Evolutionary conservation across 371 early-diverging fungal genomes (phyloP), one percentile per base, ranked within the genome.

Genomic region (Dichotomocladium elegans): DNA sequence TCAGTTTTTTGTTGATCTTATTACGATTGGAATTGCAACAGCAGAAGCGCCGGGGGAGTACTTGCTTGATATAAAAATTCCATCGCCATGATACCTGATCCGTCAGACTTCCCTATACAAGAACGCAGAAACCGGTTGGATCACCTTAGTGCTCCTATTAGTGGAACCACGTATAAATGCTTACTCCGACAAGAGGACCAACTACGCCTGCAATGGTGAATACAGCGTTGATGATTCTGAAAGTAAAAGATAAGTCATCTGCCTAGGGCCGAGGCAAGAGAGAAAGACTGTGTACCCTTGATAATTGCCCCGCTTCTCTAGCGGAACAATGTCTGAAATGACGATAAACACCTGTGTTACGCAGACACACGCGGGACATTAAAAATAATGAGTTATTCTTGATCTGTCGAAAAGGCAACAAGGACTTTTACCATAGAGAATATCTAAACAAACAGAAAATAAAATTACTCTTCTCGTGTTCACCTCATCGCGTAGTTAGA

Each of bases 291-390:
- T 28, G 27, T 48, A 55, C 55, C 83, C 82, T 58, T 81, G 79
- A 56, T 82, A 85, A 41, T 64, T 77, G 8, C 76, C 79, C 25
- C 86, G 55, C 21, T 87, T 74, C 11, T 68, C 63, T 12, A 83
- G 41, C 21, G 78, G 64, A 3, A 80, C 79, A 15, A 88, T 29
- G 30, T 88, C 88, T 3, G 84, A 61, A 41, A 88, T 74, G 55
- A 83, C 78, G 52, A 88, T 66, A 48, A 86, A 85, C 26, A 71
- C 72, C 64, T 43, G 15, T 22, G n/a, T n/a, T n/a, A n/a, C n/a
- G n/a, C n/a, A n/a, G n/a, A n/a, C n/a, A n/a, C n/a, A n/a, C n/a
- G n/a, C n/a, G n/a, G n/a, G n/a, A n/a, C n/a, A n/a, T n/a, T n/a
- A n/a, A n/a, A n/a, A n/a, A n/a, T n/a, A n/a, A n/a, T n/a, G n/a